A percentile compares a stretch with the other conserved stretches of the same genome.
These are phyloP conservation scores for Abrus pulchellus DNA, from an alignment of 306 rosid species.

Conservation along the genomic window DNA sequence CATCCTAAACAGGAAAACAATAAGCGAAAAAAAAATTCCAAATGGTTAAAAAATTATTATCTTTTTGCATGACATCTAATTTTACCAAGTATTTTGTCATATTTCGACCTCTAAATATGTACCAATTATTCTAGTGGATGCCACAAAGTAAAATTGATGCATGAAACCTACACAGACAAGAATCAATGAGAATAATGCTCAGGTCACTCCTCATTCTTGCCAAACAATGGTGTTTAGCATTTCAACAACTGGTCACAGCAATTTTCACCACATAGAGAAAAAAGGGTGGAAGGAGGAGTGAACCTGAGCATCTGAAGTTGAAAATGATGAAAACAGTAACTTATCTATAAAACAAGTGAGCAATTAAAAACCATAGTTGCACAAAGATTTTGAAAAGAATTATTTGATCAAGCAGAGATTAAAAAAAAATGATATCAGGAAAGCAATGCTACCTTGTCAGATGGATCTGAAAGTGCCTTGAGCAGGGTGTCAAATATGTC, in stretches of 20 bases:
- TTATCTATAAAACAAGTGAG: constrained; percentile 10
- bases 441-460: constrained; percentile 73
- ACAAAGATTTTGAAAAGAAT: constrained; percentile 20
- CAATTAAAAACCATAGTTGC: constrained; percentile 18
- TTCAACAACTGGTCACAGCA: background rate
- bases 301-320: background rate
- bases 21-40: background rate
- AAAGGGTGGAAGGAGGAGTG: background rate
- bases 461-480: constrained; percentile 87
- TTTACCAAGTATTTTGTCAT: background rate
- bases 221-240: background rate
- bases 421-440: constrained; percentile 41
- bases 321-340: constrained; percentile 23
- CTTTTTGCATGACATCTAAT: constrained; percentile 15
- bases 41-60: background rate
- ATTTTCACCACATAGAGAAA: background rate
- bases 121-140: constrained; percentile 4
- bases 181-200: constrained; percentile 4
- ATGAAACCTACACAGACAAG: constrained; percentile 14
- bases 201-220: constrained; percentile 11
- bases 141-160: constrained; percentile 4
- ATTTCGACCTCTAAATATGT: background rate
- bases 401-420: constrained; percentile 2
- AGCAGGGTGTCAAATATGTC: constrained; percentile 89
- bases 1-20: background rate